Evolutionary conservation across 2,329 filamentous ascomycete species (phyloP), one percentile per base, ranked within the genome.

Genomic region (Diplodia intermedia): DNA sequence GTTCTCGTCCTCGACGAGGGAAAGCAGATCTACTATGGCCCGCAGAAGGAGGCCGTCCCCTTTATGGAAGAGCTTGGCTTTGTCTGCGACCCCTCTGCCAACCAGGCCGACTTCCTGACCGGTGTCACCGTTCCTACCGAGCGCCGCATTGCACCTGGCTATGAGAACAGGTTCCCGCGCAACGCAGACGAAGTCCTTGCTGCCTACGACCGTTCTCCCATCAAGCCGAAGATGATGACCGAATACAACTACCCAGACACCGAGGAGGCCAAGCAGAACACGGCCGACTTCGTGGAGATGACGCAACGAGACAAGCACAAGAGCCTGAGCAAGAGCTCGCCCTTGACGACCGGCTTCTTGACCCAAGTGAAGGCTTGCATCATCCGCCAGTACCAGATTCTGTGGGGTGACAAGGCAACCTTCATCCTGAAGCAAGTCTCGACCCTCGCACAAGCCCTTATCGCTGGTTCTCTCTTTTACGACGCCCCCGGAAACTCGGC

Each of bases 31-130:
- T 94, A 87, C 80, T 93, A 89, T 70, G 91, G 91, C 0, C 84
- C 86, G 0, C 85, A 86, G 0, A 75, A 73, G 4, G 76, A 82
- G 4, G 91, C 91, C 1, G 88, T 85, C 70, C 78, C 79, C 0
- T 93, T 88, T 76, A 92, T 93, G 71, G 86, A 88, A 72, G 77
- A 83, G 11, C 86, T 89, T 75, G 91, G 91, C 23, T 93, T 92
- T 72, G 72, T 87, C 29, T 91, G 86, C 71, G 82, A 82, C 0
- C 83, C 87, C 6, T 85, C 87, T 5, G 86, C 88, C 36, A 92
- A 89, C 0, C 88, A 88, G 0, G 88, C 87, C 1, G 91, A 94
- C 73, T 94, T 92, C 76, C 79, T 94, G n/a, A 93, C 90, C 0
- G 91, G 89, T 4, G 87, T 93, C 69, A 91, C 88, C 1, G 80